These are phyloP conservation scores for Termitomyces bulborhizus DNA, from an alignment of 768 basidiomycete species.

Conservation along the genomic window DNA sequence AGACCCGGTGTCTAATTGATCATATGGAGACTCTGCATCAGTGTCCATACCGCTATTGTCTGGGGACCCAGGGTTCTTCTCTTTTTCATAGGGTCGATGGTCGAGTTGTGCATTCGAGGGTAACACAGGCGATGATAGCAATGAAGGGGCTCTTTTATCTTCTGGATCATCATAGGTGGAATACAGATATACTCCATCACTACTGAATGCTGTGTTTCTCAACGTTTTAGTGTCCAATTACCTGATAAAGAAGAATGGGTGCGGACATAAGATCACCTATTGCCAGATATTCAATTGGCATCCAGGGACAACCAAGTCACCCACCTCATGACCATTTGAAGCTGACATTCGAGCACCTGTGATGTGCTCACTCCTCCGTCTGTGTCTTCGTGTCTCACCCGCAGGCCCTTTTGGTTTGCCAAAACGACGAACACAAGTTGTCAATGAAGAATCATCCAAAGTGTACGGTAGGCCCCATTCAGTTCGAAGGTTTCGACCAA, in stretches of 20 bases:
- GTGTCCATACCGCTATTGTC: constrained; percentile 22
- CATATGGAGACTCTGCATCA: constrained; percentile 12
- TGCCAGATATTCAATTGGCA: neutral
- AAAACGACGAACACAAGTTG: constrained; percentile 79
- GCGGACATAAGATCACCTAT: constrained; percentile 63
- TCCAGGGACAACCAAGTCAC: constrained; percentile 5
- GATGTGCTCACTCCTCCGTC: constrained; percentile 48
- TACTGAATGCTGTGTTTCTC: constrained; percentile 53
- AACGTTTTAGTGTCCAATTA: constrained; percentile 1
- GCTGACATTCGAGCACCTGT: constrained; percentile 71
- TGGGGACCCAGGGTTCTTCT: neutral
- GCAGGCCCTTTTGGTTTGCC: constrained; percentile 34
- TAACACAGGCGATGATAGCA: constrained; percentile 19
- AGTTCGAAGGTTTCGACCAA: constrained; percentile 49
- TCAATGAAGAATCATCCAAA: constrained; percentile 35
- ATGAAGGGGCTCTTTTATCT: constrained; percentile 12
- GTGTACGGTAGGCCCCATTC: constrained; percentile 62
- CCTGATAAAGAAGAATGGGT: neutral
- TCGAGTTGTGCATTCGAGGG: constrained; percentile 21
- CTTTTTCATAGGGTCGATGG: constrained; percentile 7
- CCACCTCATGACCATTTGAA: constrained; percentile 71
- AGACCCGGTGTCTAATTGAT: constrained; percentile 11
- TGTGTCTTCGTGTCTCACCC: constrained; percentile 24
- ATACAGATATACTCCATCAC: constrained; percentile 67
- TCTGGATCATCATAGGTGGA: constrained; percentile 62